Percentiles rank a stretch among this genome's conserved stretches.
These are phyloP conservation scores for Gnomoniopsis sp. DNA, from an alignment of 2,329 filamentous ascomycete genomes.

Conservation along the genomic window DNA sequence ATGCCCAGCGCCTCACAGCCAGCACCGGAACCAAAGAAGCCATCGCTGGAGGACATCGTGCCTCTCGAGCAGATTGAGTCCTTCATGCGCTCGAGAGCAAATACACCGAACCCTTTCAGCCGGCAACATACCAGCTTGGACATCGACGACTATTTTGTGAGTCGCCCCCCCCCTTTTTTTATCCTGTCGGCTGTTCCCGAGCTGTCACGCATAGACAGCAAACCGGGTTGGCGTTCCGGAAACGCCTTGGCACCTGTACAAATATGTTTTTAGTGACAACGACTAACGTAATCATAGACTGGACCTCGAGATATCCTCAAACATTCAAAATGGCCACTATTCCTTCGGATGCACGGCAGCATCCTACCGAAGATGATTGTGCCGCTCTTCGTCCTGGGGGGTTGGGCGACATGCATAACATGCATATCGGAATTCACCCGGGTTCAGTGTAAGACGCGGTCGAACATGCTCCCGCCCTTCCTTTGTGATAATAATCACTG, in stretches of 20 bases:
- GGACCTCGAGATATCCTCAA: conserved; percentile 67
- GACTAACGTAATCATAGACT: conserved; percentile 25
- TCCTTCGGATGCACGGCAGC: conserved; percentile 73
- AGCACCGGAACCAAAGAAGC: background rate
- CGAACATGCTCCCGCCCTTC: background rate
- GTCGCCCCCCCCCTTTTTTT: conserved; percentile 14
- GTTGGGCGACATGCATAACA: conserved; percentile 67
- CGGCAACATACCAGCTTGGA: conserved; percentile 33
- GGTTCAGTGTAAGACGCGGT: conserved; percentile 6
- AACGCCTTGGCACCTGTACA: background rate
- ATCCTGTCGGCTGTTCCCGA: background rate
- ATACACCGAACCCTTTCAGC: conserved; percentile 28
- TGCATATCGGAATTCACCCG: conserved; percentile 37
- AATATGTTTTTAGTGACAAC: background rate
- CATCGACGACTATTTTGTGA: conserved; percentile 44
- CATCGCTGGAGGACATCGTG: conserved; percentile 14
- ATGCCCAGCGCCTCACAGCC: background rate
- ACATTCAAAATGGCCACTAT: conserved; percentile 77
- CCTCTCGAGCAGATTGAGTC: conserved; percentile 23
- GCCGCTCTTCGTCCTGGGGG: conserved; percentile 59
- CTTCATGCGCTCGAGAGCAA: conserved; percentile 24
- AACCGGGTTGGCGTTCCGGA: background rate
- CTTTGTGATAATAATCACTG: background rate
- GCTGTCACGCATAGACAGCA: background rate
- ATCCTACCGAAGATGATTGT: conserved; percentile 71